Percentiles rank a stretch among this genome's conserved stretches.
These are phyloP conservation scores for Teunomyces gatunensis DNA, from an alignment of 805 yeast genomes.

Conservation along the genomic window DNA sequence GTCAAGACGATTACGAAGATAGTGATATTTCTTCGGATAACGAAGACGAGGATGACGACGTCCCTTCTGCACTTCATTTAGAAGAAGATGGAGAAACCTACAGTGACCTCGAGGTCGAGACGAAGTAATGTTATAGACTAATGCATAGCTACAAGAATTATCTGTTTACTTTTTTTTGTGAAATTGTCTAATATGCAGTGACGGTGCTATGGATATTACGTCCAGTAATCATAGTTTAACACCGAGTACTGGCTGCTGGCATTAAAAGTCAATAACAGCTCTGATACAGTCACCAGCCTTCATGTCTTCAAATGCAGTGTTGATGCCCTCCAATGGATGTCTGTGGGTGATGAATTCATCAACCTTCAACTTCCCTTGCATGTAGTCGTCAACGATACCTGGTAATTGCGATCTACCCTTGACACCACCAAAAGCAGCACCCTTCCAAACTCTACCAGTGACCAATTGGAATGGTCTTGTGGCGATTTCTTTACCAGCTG, in stretches of 20 bases:
- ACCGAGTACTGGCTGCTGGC: constrained; percentile 14
- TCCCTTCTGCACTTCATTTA: constrained; percentile 12
- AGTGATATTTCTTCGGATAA: constrained; percentile 14
- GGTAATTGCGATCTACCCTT: constrained; percentile 97
- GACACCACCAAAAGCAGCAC: constrained; percentile 99
- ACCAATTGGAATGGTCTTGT: constrained; percentile 99
- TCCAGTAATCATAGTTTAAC: constrained; percentile 3
- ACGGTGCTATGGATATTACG: neutral
- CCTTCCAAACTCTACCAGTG: constrained; percentile 98
- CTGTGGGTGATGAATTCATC: constrained; percentile 95
- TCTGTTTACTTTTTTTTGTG: neutral
- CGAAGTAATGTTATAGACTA: constrained; percentile 7
- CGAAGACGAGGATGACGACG: constrained; percentile 17
- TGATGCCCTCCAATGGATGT: constrained; percentile 73
- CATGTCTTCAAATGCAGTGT: constrained; percentile 91
- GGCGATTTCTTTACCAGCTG: constrained; percentile 94
- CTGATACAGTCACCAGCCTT: constrained; percentile 92
- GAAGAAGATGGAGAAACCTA: constrained; percentile 20
- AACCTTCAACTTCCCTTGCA: constrained; percentile 77
- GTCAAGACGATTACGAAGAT: constrained; percentile 16
- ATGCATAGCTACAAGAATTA: constrained; percentile 2
- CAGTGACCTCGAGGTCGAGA: constrained; percentile 17
- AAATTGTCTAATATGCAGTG: neutral
- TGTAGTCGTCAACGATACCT: constrained; percentile 80
- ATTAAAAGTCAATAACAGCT: constrained; percentile 66